A percentile compares a stretch with the other conserved stretches of the same genome.
phyloP scores from a whole-genome alignment of 176 grass and related monocot species.

The Carex littledalei region DNA sequence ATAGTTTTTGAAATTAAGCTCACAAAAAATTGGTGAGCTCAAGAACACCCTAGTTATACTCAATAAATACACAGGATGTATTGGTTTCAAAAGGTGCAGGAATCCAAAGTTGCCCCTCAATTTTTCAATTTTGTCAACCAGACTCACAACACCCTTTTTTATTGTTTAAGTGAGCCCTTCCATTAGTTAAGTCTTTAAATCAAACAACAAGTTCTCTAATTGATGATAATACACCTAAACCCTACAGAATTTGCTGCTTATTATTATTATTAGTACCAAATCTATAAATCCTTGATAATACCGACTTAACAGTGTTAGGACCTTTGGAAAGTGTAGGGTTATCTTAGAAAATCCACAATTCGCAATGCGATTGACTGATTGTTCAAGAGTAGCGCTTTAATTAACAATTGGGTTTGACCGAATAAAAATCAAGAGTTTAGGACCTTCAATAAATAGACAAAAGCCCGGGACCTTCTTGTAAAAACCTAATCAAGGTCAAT shows the following conservation, averaged over 20 bases:
- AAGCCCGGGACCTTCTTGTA: not conserved
- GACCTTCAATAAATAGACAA: not conserved
- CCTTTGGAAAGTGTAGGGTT: not conserved
- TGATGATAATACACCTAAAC: not conserved
- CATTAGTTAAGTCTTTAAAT: not conserved
- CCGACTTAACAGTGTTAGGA: not conserved
- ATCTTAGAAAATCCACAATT: not conserved
- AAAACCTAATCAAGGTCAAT: conserved; percentile 3
- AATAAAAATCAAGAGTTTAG: not conserved
- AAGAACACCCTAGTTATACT: too few relatives aligned
- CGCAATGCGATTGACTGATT: not conserved
- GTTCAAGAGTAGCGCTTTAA: not conserved
- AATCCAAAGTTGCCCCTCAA: not conserved
- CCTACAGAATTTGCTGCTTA: not conserved
- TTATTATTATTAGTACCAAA: not conserved
- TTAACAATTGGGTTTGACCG: not conserved
- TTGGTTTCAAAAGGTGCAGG: not conserved
- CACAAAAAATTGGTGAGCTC: too few relatives aligned
- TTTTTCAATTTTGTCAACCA: not conserved
- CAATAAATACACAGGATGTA: not conserved
- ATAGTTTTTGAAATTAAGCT: too few relatives aligned
- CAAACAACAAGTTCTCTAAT: not conserved
- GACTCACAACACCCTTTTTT: not conserved
- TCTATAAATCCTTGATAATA: not conserved
- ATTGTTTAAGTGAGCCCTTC: not conserved